Evolutionary conservation across 768 basidiomycete species (phyloP).

Genomic region (Fistulinella prunicolor): DNA sequence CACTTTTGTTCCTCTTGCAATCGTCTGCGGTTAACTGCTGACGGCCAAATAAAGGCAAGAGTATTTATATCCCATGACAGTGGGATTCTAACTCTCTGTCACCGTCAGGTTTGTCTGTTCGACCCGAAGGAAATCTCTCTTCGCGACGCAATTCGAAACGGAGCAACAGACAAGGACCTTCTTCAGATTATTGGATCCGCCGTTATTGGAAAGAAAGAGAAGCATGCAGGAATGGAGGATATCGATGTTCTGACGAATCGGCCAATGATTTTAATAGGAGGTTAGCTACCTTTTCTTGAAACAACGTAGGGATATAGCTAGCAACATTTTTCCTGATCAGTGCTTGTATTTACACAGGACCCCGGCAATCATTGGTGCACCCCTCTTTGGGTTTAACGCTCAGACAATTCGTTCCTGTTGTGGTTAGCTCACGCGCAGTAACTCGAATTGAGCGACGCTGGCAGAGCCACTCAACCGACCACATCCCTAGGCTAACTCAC

Average conservation of each 20-base stretch:
- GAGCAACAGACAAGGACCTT: conserved; percentile 62
- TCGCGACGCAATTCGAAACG: conserved; percentile 66
- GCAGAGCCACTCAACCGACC: conserved; percentile 15
- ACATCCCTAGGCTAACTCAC: conserved; percentile 53
- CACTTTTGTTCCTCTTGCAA: conserved; percentile 89
- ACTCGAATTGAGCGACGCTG: conserved; percentile 20
- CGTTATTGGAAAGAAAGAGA: conserved; percentile 69
- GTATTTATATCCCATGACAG: background rate
- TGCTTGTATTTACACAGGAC: conserved; percentile 23
- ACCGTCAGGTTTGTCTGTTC: conserved; percentile 75
- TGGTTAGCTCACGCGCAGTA: background rate
- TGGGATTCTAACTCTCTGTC: conserved; percentile 1
- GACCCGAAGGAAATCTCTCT: conserved; percentile 82
- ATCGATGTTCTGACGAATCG: conserved; percentile 75
- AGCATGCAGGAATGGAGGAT: conserved; percentile 81
- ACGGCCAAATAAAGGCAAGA: conserved; percentile 82
- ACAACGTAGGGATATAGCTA: conserved; percentile 16
- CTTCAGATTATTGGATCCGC: conserved; percentile 60
- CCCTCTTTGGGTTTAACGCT: background rate
- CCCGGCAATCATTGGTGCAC: conserved; percentile 3
- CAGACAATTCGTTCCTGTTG: background rate
- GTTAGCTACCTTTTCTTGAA: conserved; percentile 57
- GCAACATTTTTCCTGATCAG: conserved; percentile 21
- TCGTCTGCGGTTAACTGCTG: conserved; percentile 80
- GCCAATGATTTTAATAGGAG: conserved; percentile 92